These are phyloP conservation scores for Multifurca ochricompacta DNA, from an alignment of 768 basidiomycete species.

Conservation along the genomic window DNA sequence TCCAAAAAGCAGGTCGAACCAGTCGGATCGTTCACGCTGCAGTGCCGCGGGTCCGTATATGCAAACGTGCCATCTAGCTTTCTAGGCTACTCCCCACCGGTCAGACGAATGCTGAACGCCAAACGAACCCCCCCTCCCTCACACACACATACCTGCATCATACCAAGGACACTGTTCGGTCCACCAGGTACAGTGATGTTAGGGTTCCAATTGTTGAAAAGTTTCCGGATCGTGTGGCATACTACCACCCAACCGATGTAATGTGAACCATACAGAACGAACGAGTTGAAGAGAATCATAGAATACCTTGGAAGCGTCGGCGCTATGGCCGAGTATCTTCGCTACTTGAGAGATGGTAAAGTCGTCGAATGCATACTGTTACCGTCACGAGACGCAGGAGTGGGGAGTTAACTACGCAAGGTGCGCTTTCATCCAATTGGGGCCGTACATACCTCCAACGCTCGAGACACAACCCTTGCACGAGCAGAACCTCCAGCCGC, in stretches of 20 bases:
- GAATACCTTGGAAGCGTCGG: constrained; percentile 44
- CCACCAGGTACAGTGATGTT: constrained; percentile 44
- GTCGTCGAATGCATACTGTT: constrained; percentile 54
- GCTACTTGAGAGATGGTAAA: constrained; percentile 61
- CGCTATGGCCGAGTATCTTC: constrained; percentile 40
- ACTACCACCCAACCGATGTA: constrained; percentile 35
- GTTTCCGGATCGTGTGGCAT: constrained; percentile 45
- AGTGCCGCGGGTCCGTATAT: constrained; percentile 60
- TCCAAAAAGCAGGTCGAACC: constrained; percentile 54
- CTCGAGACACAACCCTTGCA: constrained; percentile 45
- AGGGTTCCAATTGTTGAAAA: constrained; percentile 55
- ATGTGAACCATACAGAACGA: background rate
- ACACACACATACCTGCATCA: constrained; percentile 56
- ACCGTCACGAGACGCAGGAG: background rate
- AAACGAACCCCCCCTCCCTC: no score
- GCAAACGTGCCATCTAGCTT: constrained; percentile 52
- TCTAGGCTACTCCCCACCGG: constrained; percentile 35
- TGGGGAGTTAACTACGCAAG: background rate
- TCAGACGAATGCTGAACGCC: background rate
- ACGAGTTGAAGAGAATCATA: background rate
- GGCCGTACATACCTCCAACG: constrained; percentile 40
- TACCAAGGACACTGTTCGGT: constrained; percentile 39
- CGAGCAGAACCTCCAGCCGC: constrained; percentile 53
- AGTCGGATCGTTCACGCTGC: constrained; percentile 53
- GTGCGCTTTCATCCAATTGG: no score